Conservation (phyloP, 2,329 filamentous ascomycete species). For the Rhinocladiella mackenziei region DNA sequence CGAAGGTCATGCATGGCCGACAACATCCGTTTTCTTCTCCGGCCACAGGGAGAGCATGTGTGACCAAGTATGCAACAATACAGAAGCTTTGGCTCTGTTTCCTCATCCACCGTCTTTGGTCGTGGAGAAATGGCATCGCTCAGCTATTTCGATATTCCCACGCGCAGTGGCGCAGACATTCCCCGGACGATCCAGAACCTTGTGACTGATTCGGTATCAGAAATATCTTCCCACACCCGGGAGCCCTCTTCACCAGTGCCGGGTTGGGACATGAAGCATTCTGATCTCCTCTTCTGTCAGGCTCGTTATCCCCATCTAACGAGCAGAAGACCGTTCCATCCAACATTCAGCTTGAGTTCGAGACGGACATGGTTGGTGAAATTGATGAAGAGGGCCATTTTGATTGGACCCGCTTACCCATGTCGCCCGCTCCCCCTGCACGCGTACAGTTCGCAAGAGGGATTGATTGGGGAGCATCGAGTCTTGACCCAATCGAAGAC, state of each 20-base stretch:
- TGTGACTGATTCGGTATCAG: slow-evolving; percentile 5
- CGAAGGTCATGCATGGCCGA: slow-evolving; percentile 63
- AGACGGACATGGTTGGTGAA: slow-evolving; percentile 36
- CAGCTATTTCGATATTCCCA: slow-evolving; percentile 26
- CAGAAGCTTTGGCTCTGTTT: slow-evolving; percentile 30
- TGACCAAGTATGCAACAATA: slow-evolving; percentile 33
- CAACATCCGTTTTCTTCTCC: slow-evolving; percentile 30
- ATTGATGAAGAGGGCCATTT: slow-evolving; percentile 55
- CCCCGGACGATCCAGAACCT: slow-evolving; percentile 10
- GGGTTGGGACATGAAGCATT: slow-evolving; percentile 9
- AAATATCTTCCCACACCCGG: slow-evolving; percentile 4
- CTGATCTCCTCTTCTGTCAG: slow-evolving; percentile 16
- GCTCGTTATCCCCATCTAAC: slow-evolving; percentile 1
- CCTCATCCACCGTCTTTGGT: slow-evolving; percentile 26
- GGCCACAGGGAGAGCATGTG: slow-evolving; percentile 30
- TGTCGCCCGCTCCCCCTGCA: slow-evolving; percentile 59
- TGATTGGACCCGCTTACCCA: slow-evolving; percentile 73
- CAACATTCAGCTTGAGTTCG: slow-evolving; percentile 3
- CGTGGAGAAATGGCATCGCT: slow-evolving; percentile 17
- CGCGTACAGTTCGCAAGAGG: slow-evolving; percentile 71
- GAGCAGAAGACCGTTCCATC: slow-evolving; percentile 3
- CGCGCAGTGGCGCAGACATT: slow-evolving; percentile 5
- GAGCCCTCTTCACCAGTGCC: slow-evolving; percentile 11
- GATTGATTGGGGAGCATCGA: slow-evolving; percentile 68
- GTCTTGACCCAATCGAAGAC: slow-evolving; percentile 68